Evolutionary conservation across 495 filamentous ascomycete species (phyloP), one percentile per base, ranked within the genome.

Genomic region (Talaromyces proteolyticus): DNA sequence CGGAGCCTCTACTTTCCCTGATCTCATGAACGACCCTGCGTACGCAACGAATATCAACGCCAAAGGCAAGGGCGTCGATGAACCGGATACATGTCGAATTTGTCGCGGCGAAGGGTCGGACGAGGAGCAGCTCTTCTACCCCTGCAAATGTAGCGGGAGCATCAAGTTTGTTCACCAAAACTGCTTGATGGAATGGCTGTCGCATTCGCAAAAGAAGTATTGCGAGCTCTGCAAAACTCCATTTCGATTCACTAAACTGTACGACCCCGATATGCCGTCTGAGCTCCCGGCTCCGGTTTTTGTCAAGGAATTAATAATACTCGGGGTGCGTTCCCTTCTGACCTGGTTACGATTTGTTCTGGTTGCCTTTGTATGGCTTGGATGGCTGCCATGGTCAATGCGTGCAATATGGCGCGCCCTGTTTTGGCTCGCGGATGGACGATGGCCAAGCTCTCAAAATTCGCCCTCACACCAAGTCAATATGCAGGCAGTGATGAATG

Each of bases 141-240:
- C 93, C 2, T 99, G 93, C 80, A 95, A 94, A 72, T 99, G 93
- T 72, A 95, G 88, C 61, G 93, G 93, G 14, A 96, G 90, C 67
- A 99, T 99, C 68, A 96, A 95, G 67, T 91, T 87, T 59, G 93
- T 99, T 44, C 93, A 99, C 69, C 93, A 99, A 65, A 85, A 90
- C 56, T 99, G 93, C 63, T 71, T 99, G 62, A 94, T 97, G 80
- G 90, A 96, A 71, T 99, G 93, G 93, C 73, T 99, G 17, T 87
- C 89, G 20, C 93, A 99, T 63, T 95, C 91, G 1, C 91, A 96
- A 64, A 97, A 96, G 80, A 96, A 96, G 66, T 86, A 97, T 75
- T 99, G 93, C 72, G 93, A 99, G 74, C 82, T 99, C 14, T 99
- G 93, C 81, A 97, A 97, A 66, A 99, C 94, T 18, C 82, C 89